Conservation (phyloP, 163 green algal genomes). For the Picocystis sp. region DNA sequence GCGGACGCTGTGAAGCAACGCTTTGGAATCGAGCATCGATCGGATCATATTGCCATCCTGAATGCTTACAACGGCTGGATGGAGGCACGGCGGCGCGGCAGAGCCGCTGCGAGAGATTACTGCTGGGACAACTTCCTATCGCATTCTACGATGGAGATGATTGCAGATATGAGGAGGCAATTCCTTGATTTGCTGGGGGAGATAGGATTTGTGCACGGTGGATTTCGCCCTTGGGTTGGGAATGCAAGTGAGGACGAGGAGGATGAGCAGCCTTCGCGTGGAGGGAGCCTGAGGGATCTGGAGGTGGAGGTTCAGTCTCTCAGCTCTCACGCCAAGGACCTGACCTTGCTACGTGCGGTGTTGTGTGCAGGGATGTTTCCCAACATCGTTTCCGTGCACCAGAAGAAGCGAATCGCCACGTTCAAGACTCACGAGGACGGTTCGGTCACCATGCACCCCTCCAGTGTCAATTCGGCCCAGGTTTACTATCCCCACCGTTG, state of each 20-base stretch:
- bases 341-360: slow-evolving; percentile 36
- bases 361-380: slow-evolving; percentile 34
- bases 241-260: not conserved
- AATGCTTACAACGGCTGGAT: slow-evolving; percentile 10
- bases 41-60: slow-evolving; percentile 11
- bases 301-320: not conserved
- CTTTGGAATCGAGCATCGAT: slow-evolving; percentile 1
- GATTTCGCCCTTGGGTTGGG: not conserved
- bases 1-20: slow-evolving; percentile 2
- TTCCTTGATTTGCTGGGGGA: slow-evolving; percentile 24
- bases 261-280: not conserved
- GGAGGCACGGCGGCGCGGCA: slow-evolving; percentile 10
- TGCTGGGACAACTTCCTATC: slow-evolving; percentile 24
- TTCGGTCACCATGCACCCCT: slow-evolving; percentile 17
- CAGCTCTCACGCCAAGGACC: slow-evolving; percentile 9
- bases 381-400: slow-evolving; percentile 9
- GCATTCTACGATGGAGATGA: slow-evolving; percentile 17
- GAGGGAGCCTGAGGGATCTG: not conserved
- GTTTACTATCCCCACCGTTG: slow-evolving; percentile 19
- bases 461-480: slow-evolving; percentile 14
- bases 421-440: slow-evolving; percentile 24
- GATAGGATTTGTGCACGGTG: slow-evolving; percentile 19
- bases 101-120: slow-evolving; percentile 6
- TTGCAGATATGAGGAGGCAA: slow-evolving; percentile 21
- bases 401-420: slow-evolving; percentile 3